Percentiles rank a stretch among this genome's conserved stretches.
Conservation (phyloP, 2,329 filamentous ascomycete genomes). For the Talaromyces sp. region DNA sequence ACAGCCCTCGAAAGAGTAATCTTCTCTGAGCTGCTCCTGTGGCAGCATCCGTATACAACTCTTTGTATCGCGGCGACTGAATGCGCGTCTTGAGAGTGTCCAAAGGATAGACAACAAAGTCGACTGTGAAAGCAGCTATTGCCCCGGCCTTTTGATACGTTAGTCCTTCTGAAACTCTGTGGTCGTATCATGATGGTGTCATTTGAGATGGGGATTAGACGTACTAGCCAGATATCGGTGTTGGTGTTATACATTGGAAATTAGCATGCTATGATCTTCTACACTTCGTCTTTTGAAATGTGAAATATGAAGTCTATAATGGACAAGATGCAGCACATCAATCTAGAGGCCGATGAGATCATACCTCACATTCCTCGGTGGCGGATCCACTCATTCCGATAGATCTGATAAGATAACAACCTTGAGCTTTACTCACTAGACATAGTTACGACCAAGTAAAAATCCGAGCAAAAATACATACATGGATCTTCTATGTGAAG, state of each 20-base stretch:
- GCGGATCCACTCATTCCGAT: slow-evolving; percentile 1
- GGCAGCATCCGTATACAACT: slow-evolving; percentile 58
- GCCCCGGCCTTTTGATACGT: slow-evolving; percentile 65
- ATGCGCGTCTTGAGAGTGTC: slow-evolving; percentile 87
- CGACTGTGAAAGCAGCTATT: slow-evolving; percentile 78
- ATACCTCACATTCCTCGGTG: not conserved
- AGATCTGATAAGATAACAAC: slow-evolving; percentile 8
- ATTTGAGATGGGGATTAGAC: slow-evolving; percentile 24
- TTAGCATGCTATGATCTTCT: not conserved
- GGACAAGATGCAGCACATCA: not conserved
- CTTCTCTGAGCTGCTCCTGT: slow-evolving; percentile 54
- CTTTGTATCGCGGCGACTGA: slow-evolving; percentile 71
- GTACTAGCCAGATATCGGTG: slow-evolving; percentile 56
- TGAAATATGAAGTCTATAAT: not conserved
- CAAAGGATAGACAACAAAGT: slow-evolving; percentile 79
- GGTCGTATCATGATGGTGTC: not conserved
- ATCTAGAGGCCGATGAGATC: slow-evolving; percentile 11
- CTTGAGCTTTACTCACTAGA: not conserved
- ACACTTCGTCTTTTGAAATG: not conserved
- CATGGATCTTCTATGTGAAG: not conserved
- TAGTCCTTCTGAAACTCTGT: not conserved
- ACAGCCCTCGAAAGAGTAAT: slow-evolving; percentile 67
- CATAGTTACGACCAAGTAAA: not conserved
- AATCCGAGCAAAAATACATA: not conserved
- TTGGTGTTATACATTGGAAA: slow-evolving; percentile 49